Evolutionary conservation across 1,139 yeast species (phyloP).

Genomic region (Pneumocystis carinii): DNA sequence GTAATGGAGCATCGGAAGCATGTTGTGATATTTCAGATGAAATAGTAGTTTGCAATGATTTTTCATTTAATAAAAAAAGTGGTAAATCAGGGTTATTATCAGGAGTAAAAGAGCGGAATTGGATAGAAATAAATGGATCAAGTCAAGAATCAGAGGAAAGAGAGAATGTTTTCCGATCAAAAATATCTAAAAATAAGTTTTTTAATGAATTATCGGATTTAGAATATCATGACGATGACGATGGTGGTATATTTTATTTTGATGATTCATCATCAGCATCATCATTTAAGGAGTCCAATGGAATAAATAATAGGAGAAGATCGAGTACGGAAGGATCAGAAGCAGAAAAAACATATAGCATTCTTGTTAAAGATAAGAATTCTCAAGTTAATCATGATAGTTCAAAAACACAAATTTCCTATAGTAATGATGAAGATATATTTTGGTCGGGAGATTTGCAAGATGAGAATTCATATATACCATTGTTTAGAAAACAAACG

Average conservation of each 20-base stretch:
- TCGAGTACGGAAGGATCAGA: not conserved
- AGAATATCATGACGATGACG: not conserved
- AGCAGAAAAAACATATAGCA: not conserved
- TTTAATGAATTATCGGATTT: not conserved
- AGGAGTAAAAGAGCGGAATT: not conserved
- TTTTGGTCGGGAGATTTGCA: not conserved
- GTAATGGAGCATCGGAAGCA: not conserved
- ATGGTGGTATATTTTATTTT: not conserved
- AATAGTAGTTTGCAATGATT: not conserved
- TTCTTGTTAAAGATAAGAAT: not conserved
- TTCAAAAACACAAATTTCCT: not conserved
- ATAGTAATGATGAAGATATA: not conserved
- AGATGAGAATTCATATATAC: not conserved
- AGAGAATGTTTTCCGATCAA: not conserved
- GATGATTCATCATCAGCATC: not conserved
- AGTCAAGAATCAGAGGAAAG: not conserved
- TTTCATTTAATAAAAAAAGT: not conserved
- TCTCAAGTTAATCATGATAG: not conserved
- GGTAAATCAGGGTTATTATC: not conserved
- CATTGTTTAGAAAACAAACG: not conserved
- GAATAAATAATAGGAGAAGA: not conserved
- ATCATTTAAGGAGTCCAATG: not conserved
- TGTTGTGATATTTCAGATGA: not conserved
- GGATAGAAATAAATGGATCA: not conserved
- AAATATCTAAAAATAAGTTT: not conserved